Conservation (phyloP, 2,329 filamentous ascomycete genomes). For the Apiospora arundinis region DNA sequence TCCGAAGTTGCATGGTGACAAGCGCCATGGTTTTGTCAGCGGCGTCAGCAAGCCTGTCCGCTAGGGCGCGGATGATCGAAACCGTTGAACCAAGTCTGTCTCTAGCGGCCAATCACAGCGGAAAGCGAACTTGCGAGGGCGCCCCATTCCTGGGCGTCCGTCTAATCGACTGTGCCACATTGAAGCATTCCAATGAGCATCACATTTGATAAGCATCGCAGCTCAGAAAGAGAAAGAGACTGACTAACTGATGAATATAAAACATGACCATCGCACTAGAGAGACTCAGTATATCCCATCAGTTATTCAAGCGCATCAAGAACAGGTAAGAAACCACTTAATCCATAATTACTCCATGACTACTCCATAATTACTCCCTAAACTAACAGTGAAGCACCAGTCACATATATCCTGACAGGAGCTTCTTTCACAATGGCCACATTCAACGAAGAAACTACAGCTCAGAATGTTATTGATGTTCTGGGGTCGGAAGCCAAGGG, state of each 20-base stretch:
- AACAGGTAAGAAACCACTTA: neutral
- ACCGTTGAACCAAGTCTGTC: neutral
- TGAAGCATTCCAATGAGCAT: neutral
- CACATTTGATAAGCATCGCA: neutral
- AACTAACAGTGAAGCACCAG: neutral
- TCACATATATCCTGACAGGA: neutral
- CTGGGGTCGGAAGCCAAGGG: neutral
- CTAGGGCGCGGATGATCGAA: neutral
- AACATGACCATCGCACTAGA: neutral
- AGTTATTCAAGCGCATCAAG: neutral
- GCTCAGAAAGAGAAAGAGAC: neutral
- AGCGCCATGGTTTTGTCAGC: neutral
- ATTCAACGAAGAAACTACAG: constrained; percentile 7
- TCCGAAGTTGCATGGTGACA: neutral
- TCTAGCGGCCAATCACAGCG: neutral
- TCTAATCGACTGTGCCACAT: neutral
- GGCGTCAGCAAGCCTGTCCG: neutral
- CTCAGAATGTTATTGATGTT: constrained; percentile 14
- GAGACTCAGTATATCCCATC: neutral
- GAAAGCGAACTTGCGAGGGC: neutral
- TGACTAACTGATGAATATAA: neutral
- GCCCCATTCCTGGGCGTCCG: neutral
- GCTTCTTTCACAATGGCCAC: neutral
- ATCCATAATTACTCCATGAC: too few species aligned
- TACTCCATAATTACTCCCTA: neutral